Base-by-base conservation (phyloP, 1,284 basidiomycete species). In the Xerocomus tenax region DNA sequence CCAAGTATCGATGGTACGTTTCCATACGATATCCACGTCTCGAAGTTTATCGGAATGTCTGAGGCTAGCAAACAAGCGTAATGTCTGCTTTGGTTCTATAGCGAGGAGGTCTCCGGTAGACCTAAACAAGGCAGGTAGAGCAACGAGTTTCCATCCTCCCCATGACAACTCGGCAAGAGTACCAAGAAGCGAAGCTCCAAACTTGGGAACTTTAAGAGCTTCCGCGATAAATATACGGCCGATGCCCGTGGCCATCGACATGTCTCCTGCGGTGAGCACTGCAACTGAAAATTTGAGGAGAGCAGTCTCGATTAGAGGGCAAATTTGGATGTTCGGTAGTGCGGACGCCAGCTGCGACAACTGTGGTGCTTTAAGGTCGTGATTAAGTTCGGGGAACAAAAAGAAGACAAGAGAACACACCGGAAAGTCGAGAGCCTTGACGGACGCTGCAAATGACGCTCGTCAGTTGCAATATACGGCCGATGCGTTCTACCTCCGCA, bases 121-220 rank as follows among this genome's bases (percentile, higher is more conserved):
- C 58, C 78, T 78, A 21, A 79, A 57, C 19, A 87, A 61, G 15
- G 73, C 65, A 1, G 84, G 81, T 2, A 81, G 61, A 19, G 76
- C 81, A 21, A 87, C 63, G 32, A 79, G 69, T 57, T 78, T 84
- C 83, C 85, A 87, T 2, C 84, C 86, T 29, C 77, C 78, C 84
- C 86, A 89, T 1, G 71, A 73, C 8, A 82, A 62, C 44, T 84
- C 80, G 1, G 78, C 73, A 8, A 88, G 71, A 3, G 74, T 68
- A 2, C 79, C 80, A 26, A 77, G 74, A 10, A 88, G 65, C 32
- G 74, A 72, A 13, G 80, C 57, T 0, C 74, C 77, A 54, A 84
- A 79, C 4, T 42, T 13, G 69, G 64, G 45, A 54, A 61, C 47
- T 51, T 62, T 50, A 69, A 68, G 74, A 10, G 71, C 61, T 35